Evolutionary conservation across 257 asterid genomes (phyloP), one percentile per base, ranked within the genome.

Genomic region (Jasminum sambac): DNA sequence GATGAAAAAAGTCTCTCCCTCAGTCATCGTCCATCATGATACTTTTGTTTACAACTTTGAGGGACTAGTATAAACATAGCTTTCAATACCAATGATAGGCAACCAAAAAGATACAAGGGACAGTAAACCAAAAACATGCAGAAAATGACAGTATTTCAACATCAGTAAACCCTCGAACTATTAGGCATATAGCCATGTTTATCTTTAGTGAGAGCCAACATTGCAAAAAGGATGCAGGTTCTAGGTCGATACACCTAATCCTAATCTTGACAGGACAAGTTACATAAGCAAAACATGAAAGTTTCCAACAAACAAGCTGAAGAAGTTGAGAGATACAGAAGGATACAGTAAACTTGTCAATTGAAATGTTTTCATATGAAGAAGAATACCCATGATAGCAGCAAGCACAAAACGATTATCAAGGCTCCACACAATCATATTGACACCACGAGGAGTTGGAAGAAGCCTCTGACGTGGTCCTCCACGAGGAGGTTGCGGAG

Each of bases 371-470:
- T 69, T 61, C 41, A 5, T 39, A 64, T 41, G 73, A 64, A 76
- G 71, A 52, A 63, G 68, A 76, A 73, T 89, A 91, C 97, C 97
- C 97, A 91, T 91, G 73, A 91, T 91, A 70, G 98, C 98, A 85
- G 98, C 98, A 74, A 91, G 98, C 77, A 91, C 98, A 86, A 89
- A 91, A 61, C 98, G 96, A 71, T 91, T 91, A 72, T 91, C 98
- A 75, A 89, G 88, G 83, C 98, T 91, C 98, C 96, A 91, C 25
- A 88, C 80, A 37, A 91, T 91, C 98, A 91, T 89, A 78, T 91
- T 91, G 73, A 91, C 98, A 73, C 98, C 98, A 52, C 98, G 98
- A 72, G 98, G 96, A 82, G 98, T 91, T 41, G 98, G 98, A 81
- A 88, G 96, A 70, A 88, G 72, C 83, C 98, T 81, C 76, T 88